A percentile compares a stretch with the other conserved stretches of the same genome.
Conservation (phyloP, 148 eudicot genomes). For the Camellia sinensis region DNA sequence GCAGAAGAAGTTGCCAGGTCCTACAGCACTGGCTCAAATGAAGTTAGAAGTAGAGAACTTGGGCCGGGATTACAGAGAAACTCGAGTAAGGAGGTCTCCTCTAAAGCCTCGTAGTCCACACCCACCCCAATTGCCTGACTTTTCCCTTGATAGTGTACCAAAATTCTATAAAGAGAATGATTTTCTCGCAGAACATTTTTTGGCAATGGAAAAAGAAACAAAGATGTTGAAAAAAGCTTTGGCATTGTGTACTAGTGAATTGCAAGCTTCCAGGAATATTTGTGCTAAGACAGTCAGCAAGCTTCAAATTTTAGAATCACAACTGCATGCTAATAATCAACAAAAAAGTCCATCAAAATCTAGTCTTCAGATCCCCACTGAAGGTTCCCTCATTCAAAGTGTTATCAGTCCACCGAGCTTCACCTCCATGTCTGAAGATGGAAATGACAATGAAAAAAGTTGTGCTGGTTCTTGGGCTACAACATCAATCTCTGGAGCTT, state of each 20-base stretch:
- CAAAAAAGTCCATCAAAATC: constrained; percentile 37
- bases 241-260: constrained; percentile 78
- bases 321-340: constrained; percentile 41
- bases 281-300: constrained; percentile 83
- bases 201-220: constrained; percentile 92
- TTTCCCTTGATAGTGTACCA: constrained; percentile 56
- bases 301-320: constrained; percentile 76
- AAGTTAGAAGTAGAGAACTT: constrained; percentile 88
- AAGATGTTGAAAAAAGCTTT: constrained; percentile 96
- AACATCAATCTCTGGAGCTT: constrained; percentile 62
- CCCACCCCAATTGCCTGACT: constrained; percentile 55
- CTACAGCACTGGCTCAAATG: constrained; percentile 99
- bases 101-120: constrained; percentile 69
- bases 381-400: constrained; percentile 39
- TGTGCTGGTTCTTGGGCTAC: constrained; percentile 85
- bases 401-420: constrained; percentile 64
- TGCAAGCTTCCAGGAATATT: constrained; percentile 79
- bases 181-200: constrained; percentile 78
- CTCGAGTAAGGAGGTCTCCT: constrained; percentile 68
- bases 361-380: constrained; percentile 22
- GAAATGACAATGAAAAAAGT: constrained; percentile 72
- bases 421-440: constrained; percentile 76
- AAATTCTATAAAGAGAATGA: constrained; percentile 82
- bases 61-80: constrained; percentile 81
- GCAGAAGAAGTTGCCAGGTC: constrained; percentile 90